Base-by-base conservation (phyloP, 176 grass and related monocot genomes). In the Triticum monococcum region DNA sequence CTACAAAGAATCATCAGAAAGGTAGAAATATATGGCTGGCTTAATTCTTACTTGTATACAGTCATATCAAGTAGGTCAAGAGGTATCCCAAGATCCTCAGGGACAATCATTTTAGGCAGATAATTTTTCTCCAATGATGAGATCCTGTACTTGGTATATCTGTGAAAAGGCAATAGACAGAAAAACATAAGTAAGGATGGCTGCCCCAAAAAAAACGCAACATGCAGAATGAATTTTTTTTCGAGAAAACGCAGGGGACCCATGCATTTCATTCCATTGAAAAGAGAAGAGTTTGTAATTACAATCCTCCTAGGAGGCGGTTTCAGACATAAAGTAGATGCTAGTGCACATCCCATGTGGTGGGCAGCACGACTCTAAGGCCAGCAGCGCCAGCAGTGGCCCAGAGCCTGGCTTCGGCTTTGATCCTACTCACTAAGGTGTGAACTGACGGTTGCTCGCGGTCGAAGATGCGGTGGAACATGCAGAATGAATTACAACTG, bases 31-130 rank as follows among this genome's bases (percentile, higher is more conserved):
- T 90, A 77, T 87, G 64, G 64, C 33, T n/a, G 2, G 64, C 84
- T 66, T 54, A 85, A 80, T 81, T 68, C 87, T 90, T 94, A 99
- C 97, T 96, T 94, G 90, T 96, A 99, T 84, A 95, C 72, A 62
- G 85, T 94, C 83, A 99, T 93, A 75, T 99, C 97, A 83, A 99
- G 89, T 73, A 99, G 94, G 72, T 96, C 97, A 85, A 99, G 97
- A 92, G 97, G 94, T 86, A 96, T 91, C 73, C 97, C 97, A 48
- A 99, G 97, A 92, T 96, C 97, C 41, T 90, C 90, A 30, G 93
- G 93, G 82, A 90, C 86, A 91, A 92, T 88, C 75, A 99, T 90
- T 91, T 92, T 91, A 83, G 97, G 89, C 59, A 94, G 96, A 81
- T 92, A 92, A 64, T 89, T 91, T 86, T 99, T 99, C 62, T 99